Evolutionary conservation across 2,329 filamentous ascomycete genomes (phyloP).

Genomic region (Ophiosphaerella korrae): DNA sequence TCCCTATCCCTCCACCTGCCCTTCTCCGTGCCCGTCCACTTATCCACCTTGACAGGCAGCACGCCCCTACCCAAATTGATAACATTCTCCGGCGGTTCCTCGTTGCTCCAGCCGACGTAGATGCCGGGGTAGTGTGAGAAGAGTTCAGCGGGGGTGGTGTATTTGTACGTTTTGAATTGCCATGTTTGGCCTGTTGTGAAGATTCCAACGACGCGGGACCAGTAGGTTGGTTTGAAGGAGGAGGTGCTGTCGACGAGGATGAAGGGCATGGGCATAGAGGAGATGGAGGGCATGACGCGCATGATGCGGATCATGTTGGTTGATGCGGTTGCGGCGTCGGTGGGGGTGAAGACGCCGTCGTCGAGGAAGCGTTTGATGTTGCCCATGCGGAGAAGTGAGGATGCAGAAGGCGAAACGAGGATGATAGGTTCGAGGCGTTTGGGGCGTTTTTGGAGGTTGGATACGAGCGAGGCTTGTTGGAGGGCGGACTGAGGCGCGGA

Average conservation of each 20-base stretch:
- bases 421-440: slow-evolving; percentile 78
- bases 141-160: slow-evolving; percentile 84
- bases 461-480: slow-evolving; percentile 42
- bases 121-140: slow-evolving; percentile 88
- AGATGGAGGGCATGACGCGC: slow-evolving; percentile 72
- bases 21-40: slow-evolving; percentile 64
- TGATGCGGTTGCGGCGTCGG: slow-evolving; percentile 64
- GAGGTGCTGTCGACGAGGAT: slow-evolving; percentile 92
- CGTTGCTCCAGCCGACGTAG: slow-evolving; percentile 89
- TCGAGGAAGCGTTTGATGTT: slow-evolving; percentile 96
- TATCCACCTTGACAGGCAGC: slow-evolving; percentile 78
- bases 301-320: slow-evolving; percentile 82
- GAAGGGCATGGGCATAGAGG: slow-evolving; percentile 79
- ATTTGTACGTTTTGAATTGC: slow-evolving; percentile 99
- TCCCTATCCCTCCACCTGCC: slow-evolving; percentile 85
- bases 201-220: slow-evolving; percentile 91
- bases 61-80: slow-evolving; percentile 87
- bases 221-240: slow-evolving; percentile 98
- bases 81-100: slow-evolving; percentile 77
- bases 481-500: slow-evolving; percentile 31
- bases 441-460: slow-evolving; percentile 49
- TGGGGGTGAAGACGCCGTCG: slow-evolving; percentile 77
- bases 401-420: slow-evolving; percentile 92
- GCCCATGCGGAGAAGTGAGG: slow-evolving; percentile 89
- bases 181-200: slow-evolving; percentile 97